A percentile compares a stretch with the other conserved stretches of the same genome.
Conservation (phyloP, 1,284 basidiomycete species). For the Pterulicium gracile region DNA sequence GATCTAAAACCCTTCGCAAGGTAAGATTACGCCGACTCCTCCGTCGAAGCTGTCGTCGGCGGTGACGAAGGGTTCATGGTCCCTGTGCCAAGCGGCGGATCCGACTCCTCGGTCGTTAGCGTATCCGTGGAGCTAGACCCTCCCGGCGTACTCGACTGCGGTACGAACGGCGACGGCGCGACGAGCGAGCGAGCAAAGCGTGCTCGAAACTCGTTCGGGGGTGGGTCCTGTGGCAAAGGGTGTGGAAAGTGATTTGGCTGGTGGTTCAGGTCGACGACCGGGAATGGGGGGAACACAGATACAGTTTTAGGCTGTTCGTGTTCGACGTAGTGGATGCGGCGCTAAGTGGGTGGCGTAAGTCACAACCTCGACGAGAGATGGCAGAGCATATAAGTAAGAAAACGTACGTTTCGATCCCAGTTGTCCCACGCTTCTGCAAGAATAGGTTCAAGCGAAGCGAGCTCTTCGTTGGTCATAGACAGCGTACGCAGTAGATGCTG, state of each 20-base stretch:
- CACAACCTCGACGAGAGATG: slow-evolving; percentile 6
- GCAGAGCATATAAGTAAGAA: slow-evolving; percentile 3
- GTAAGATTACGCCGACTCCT: neutral
- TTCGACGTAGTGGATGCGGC: slow-evolving; percentile 54
- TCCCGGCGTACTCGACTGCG: slow-evolving; percentile 17
- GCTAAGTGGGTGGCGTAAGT: slow-evolving; percentile 23
- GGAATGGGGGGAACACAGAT: slow-evolving; percentile 23
- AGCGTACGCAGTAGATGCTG: slow-evolving; percentile 61
- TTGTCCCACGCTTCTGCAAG: slow-evolving; percentile 75
- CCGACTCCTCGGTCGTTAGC: slow-evolving; percentile 28
- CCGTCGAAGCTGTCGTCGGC: neutral
- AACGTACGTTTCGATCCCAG: slow-evolving; percentile 66
- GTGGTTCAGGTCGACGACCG: slow-evolving; percentile 20
- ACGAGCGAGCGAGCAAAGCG: slow-evolving; percentile 58
- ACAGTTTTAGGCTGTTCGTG: slow-evolving; percentile 34
- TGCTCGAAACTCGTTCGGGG: slow-evolving; percentile 52
- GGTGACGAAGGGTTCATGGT: neutral
- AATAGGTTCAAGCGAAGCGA: slow-evolving; percentile 64
- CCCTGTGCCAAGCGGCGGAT: slow-evolving; percentile 28
- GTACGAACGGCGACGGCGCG: slow-evolving; percentile 56
- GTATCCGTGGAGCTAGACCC: slow-evolving; percentile 25
- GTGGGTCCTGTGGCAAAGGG: slow-evolving; percentile 11
- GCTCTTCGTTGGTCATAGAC: slow-evolving; percentile 64
- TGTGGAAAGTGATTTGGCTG: slow-evolving; percentile 16
- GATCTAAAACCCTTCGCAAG: neutral